A percentile compares a stretch with the other conserved stretches of the same genome.
These are phyloP conservation scores for Peribolospora baueri DNA, from an alignment of 768 basidiomycete species.

Conservation along the genomic window DNA sequence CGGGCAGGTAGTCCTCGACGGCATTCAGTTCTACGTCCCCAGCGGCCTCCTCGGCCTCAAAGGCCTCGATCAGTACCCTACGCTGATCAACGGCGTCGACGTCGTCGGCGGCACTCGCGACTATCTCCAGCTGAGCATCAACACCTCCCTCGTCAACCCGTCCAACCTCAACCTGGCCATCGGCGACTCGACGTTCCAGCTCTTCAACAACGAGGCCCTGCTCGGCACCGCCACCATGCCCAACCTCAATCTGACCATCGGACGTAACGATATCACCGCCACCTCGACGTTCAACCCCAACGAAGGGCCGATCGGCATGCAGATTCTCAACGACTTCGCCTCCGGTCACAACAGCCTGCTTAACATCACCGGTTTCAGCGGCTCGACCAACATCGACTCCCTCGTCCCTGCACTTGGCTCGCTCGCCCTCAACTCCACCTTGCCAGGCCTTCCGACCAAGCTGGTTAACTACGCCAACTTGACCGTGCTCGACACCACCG, in stretches of 20 bases:
- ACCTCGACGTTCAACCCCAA: conserved; percentile 28
- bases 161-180: conserved; percentile 34
- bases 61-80: conserved; percentile 32
- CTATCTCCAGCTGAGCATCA: conserved; percentile 35
- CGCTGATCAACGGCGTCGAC: conserved; percentile 35
- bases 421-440: conserved; percentile 30
- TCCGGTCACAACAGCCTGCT: conserved; percentile 24
- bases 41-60: conserved; percentile 35
- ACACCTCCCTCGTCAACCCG: conserved; percentile 41
- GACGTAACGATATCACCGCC: conserved; percentile 1
- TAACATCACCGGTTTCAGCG: conserved; percentile 15
- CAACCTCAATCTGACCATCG: conserved; percentile 12
- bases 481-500: conserved; percentile 32
- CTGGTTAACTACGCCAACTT: conserved; percentile 35
- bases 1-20: conserved; percentile 41
- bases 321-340: conserved; percentile 45
- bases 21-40: conserved; percentile 46
- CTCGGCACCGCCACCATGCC: conserved; percentile 41
- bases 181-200: conserved; percentile 28
- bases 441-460: conserved; percentile 37
- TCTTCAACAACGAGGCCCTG: conserved; percentile 28
- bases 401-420: conserved; percentile 37
- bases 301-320: conserved; percentile 31
- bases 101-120: conserved; percentile 38
- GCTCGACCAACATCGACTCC: conserved; percentile 36